Base-by-base conservation (phyloP, 139 green algal species). In the Zygnema circumcarinatum region DNA sequence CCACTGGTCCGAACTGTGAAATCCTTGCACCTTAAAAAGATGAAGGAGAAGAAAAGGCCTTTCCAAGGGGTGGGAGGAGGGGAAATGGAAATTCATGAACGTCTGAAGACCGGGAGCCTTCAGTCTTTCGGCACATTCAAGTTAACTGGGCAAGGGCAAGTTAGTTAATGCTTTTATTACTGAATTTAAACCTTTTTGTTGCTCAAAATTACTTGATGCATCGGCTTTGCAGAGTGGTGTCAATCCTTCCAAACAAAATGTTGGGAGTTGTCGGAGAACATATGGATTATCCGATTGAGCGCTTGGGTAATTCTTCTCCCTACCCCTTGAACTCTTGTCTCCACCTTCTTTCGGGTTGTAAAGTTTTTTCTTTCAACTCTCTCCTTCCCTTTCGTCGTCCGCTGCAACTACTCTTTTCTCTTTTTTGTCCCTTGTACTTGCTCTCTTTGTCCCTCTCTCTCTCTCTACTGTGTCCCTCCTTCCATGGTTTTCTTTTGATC, bases 231-330 rank as follows among this genome's bases (percentile, higher is more conserved):
- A 84, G 56, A 31, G n/a, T 93, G 36, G 86, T 93, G 1, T 68
- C 38, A 32, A 62, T 94, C 2, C 84, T 91, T 39, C 91, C 91
- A 21, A 93, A 93, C 67, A 92, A 93, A 74, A 95, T 98, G 91
- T 84, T 99, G 79, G 96, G 95, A 1, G 91, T 98, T 16, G 76
- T 98, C 38, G 96, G 96, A 0, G 93, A 95, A 74, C 95, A 98
- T 84, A 87, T 86, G n/a, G 94, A 94, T n/a, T 91, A 87, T 38
- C 92, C 92, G 1, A 92, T 94, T 40, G 90, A 92, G 67, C 81
- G 90, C 20, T 62, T 94, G 7, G 56, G 40, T 79, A 21, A 47
- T 32, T 16, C 72, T 54, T 20, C 25, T 72, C 25, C 25, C 25
- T 25, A 22, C 42, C 33, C 29, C 22, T 22, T 22, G 22, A 80